Evolutionary conservation across 768 basidiomycete species (phyloP), one percentile per base, ranked within the genome.

Genomic region (Suillus brevipes): DNA sequence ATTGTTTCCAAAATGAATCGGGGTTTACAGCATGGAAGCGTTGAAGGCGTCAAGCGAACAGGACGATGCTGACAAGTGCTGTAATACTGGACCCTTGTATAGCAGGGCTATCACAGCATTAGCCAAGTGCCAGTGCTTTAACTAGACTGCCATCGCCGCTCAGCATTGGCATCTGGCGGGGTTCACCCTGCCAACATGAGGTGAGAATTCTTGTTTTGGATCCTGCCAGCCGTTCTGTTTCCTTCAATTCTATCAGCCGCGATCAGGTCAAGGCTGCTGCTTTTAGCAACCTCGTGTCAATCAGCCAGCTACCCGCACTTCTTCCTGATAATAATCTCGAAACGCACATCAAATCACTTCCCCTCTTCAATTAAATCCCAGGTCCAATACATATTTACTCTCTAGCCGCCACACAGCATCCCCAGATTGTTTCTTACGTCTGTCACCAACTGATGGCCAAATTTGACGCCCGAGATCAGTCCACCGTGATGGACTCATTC

Each of bases 231-330:
- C 62, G 60, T 49, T 47, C 60, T 63, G 23, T 40, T 68, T 68
- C 37, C 37, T 57, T 38, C 37, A 38, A 18, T 38, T 57, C 8
- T 72, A 69, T 65, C 66, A 61, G 62, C 64, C 65, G 66, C 55
- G 68, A 67, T 72, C 66, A 56, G 34, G 65, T 68, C 61, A 62
- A 55, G 28, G 68, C 64, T 62, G 66, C 75, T 74, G 47, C 67
- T 64, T 78, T 76, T 72, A 74, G 72, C 73, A 65, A 72, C 75
- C 75, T 76, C 75, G 75, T 76, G 75, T 78, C 70, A 55, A 70
- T 20, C 62, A 69, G 75, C 68, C 75, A 73, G 68, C 62, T 69
- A 59, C 58, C 65, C 68, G 58, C 66, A 62, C 65, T 50, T 64
- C 67, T 66, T 66, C 65, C 72, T 76, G 75, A 76, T 76, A 77